Percentiles rank a stretch among this genome's conserved stretches.
Conservation (phyloP, 1,139 yeast species). For the Blastobotrys capitulatus region DNA sequence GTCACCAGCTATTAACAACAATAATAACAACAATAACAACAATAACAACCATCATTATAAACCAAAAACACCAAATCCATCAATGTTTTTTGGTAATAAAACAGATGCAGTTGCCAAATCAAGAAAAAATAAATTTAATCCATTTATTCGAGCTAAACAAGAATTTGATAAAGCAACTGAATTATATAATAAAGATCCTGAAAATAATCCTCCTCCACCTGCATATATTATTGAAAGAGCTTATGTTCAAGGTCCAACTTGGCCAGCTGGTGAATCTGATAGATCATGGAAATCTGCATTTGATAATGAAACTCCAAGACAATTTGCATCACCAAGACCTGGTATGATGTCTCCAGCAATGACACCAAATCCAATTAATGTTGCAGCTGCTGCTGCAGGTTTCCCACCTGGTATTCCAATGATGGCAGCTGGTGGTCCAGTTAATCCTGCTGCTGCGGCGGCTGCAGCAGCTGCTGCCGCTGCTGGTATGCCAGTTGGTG, state of each 20-base stretch:
- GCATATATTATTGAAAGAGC: conserved; percentile 52
- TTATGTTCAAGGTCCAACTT: conserved; percentile 73
- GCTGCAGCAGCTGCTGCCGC: conserved; percentile 15
- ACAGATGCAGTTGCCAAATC: conserved; percentile 42
- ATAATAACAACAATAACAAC: background rate
- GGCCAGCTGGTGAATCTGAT: conserved; percentile 40
- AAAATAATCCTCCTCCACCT: conserved; percentile 26
- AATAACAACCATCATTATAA: background rate
- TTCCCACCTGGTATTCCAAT: conserved; percentile 18
- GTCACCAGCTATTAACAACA: background rate
- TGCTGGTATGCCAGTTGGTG: conserved; percentile 20
- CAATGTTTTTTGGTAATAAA: conserved; percentile 44
- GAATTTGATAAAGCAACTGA: conserved; percentile 29
- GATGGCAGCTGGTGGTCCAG: background rate
- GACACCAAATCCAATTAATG: conserved; percentile 21
- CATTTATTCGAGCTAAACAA: conserved; percentile 41
- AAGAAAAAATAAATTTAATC: conserved; percentile 47
- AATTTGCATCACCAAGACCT: conserved; percentile 16
- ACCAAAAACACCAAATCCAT: conserved; percentile 10
- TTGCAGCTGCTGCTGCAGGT: background rate
- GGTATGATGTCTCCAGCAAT: conserved; percentile 14
- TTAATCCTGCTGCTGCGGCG: conserved; percentile 12
- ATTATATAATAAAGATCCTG: conserved; percentile 12
- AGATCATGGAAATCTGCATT: conserved; percentile 19
- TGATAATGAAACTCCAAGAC: conserved; percentile 13